Percentiles rank a stretch among this genome's conserved stretches.
phyloP scores from a whole-genome alignment of 2,329 filamentous ascomycete species.

The Penicillium sp. region DNA sequence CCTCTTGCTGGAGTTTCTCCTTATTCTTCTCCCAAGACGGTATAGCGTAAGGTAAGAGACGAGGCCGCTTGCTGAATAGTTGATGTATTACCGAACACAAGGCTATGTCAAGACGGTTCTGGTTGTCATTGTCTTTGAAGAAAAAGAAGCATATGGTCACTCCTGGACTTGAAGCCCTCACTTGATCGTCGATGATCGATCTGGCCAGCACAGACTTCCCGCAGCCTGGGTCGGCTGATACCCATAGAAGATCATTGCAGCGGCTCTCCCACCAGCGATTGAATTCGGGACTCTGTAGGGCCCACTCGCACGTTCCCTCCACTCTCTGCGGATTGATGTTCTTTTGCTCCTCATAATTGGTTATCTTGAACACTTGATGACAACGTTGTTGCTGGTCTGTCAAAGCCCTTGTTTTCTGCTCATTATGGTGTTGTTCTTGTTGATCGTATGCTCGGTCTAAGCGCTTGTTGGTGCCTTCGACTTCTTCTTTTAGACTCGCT shows the following conservation, averaged over 20 bases:
- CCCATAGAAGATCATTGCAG: slow-evolving; percentile 36
- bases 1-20: slow-evolving; percentile 15
- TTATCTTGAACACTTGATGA: slow-evolving; percentile 29
- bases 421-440: slow-evolving; percentile 4
- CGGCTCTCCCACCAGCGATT: slow-evolving; percentile 25
- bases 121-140: slow-evolving; percentile 40
- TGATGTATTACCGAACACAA: slow-evolving; percentile 43
- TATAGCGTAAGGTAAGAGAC: slow-evolving; percentile 27
- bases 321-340: slow-evolving; percentile 32
- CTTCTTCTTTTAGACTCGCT: neutral
- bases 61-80: slow-evolving; percentile 29
- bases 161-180: neutral
- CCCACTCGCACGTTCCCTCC: slow-evolving; percentile 38
- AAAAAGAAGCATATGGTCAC: slow-evolving; percentile 41
- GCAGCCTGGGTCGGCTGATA: slow-evolving; percentile 44
- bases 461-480: neutral
- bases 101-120: slow-evolving; percentile 31
- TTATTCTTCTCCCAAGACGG: slow-evolving; percentile 22
- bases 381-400: slow-evolving; percentile 21
- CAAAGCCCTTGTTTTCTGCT: slow-evolving; percentile 2
- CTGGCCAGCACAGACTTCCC: slow-evolving; percentile 44
- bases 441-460: slow-evolving; percentile 11
- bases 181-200: slow-evolving; percentile 32
- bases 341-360: slow-evolving; percentile 31
- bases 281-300: slow-evolving; percentile 30